Evolutionary conservation across 805 yeast genomes (phyloP).

Genomic region (Barnettozyma pratensis): DNA sequence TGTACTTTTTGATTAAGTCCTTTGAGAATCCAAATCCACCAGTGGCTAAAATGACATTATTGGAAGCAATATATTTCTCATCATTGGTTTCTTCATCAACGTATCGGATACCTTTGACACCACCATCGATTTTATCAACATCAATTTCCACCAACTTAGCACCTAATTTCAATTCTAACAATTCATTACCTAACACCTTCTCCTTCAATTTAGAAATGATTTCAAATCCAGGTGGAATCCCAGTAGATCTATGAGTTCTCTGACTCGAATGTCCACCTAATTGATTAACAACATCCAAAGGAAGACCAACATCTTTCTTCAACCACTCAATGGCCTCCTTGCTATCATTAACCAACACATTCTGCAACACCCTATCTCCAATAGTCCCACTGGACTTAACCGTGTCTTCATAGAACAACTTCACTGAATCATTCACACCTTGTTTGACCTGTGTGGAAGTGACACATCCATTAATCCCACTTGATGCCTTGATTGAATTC

Average conservation of each 20-base stretch:
- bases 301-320: slow-evolving; percentile 54
- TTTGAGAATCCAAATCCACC: slow-evolving; percentile 49
- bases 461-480: slow-evolving; percentile 67
- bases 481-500: slow-evolving; percentile 56
- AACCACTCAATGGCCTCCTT: slow-evolving; percentile 71
- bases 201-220: slow-evolving; percentile 43
- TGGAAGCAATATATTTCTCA: slow-evolving; percentile 22
- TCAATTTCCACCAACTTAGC: slow-evolving; percentile 33
- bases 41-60: slow-evolving; percentile 45
- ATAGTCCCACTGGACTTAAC: slow-evolving; percentile 57
- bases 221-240: slow-evolving; percentile 56
- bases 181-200: slow-evolving; percentile 28
- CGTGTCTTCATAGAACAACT: slow-evolving; percentile 61
- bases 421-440: slow-evolving; percentile 49
- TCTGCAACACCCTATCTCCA: slow-evolving; percentile 55
- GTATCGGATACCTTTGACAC: slow-evolving; percentile 40
- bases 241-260: slow-evolving; percentile 75
- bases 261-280: slow-evolving; percentile 80
- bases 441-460: slow-evolving; percentile 52
- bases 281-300: slow-evolving; percentile 63
- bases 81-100: slow-evolving; percentile 25
- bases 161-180: slow-evolving; percentile 33
- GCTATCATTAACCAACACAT: slow-evolving; percentile 55
- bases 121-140: slow-evolving; percentile 18
- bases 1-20: slow-evolving; percentile 34